Percentiles rank a stretch among this genome's conserved stretches.
phyloP scores from a whole-genome alignment of 768 basidiomycete species.

The Coprinopsis strossmayeri region DNA sequence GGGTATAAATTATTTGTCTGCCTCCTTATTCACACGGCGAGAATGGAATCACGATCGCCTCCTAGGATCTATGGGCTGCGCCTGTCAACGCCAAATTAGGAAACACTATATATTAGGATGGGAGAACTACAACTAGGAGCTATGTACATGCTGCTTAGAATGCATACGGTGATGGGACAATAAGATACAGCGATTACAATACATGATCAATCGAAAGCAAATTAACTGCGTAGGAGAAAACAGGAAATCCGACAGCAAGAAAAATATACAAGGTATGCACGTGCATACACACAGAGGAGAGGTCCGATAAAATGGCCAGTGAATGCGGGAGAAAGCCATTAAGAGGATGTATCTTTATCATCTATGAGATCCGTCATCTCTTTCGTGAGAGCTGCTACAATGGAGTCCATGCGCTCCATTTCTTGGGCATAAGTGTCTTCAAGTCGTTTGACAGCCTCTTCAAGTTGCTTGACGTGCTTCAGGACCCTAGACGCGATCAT shows the following conservation, averaged over 20 bases:
- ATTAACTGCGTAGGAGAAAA: background rate
- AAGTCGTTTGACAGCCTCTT: constrained; percentile 27
- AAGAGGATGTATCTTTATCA: background rate
- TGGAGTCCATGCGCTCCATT: constrained; percentile 27
- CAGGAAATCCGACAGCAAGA: background rate
- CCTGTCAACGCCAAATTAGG: too few relatives aligned
- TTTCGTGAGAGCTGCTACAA: constrained; percentile 19
- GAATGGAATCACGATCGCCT: background rate
- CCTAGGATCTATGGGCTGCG: too few relatives aligned
- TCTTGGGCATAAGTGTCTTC: constrained; percentile 27
- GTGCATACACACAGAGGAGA: background rate
- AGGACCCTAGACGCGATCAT: constrained; percentile 23
- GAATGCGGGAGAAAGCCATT: background rate
- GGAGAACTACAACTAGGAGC: too few relatives aligned
- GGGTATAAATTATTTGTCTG: background rate
- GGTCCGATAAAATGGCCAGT: background rate
- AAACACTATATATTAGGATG: background rate
- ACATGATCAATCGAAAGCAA: background rate
- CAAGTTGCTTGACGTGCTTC: constrained; percentile 29
- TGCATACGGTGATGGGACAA: background rate
- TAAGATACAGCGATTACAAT: background rate
- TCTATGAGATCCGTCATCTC: constrained; percentile 7
- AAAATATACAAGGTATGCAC: background rate
- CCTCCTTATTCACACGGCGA: background rate
- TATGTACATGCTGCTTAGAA: too few relatives aligned